Conservation (phyloP, 176 grass and related monocot species). For the Ananas comosus region DNA sequence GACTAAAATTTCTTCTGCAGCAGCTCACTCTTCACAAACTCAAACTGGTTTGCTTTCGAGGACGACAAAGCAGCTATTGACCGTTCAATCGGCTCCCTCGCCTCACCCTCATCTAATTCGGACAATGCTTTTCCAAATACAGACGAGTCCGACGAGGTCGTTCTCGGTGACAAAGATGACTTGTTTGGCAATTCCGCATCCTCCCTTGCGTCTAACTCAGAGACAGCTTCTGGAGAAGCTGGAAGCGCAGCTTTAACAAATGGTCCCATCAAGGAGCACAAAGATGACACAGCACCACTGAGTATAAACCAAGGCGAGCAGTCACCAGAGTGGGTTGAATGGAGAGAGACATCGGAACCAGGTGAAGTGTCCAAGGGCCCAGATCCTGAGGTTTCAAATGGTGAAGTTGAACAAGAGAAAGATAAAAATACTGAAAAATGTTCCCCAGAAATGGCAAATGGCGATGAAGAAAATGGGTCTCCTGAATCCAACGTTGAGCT, state of each 20-base stretch:
- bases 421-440: background rate
- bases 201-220: constrained; percentile 6
- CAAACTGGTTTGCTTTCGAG: constrained; percentile 93
- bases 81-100: constrained; percentile 12
- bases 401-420: constrained; percentile 8
- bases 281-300: background rate
- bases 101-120: constrained; percentile 45
- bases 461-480: background rate
- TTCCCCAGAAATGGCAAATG: constrained; percentile 6
- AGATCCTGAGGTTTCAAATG: constrained; percentile 14
- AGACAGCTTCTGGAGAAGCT: constrained; percentile 11
- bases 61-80: constrained; percentile 44
- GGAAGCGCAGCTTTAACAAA: constrained; percentile 18
- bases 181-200: background rate
- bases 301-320: constrained; percentile 16
- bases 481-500: background rate
- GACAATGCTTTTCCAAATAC: constrained; percentile 22
- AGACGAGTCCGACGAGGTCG: constrained; percentile 14
- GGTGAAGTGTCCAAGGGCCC: background rate
- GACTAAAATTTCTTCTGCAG: constrained; percentile 39
- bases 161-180: constrained; percentile 29
- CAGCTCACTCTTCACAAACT: constrained; percentile 79
- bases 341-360: constrained; percentile 14
- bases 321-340: constrained; percentile 13
- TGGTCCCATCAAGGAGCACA: constrained; percentile 12